Conservation (phyloP, 805 yeast species). For the Diddensiella caesifluorescens region DNA sequence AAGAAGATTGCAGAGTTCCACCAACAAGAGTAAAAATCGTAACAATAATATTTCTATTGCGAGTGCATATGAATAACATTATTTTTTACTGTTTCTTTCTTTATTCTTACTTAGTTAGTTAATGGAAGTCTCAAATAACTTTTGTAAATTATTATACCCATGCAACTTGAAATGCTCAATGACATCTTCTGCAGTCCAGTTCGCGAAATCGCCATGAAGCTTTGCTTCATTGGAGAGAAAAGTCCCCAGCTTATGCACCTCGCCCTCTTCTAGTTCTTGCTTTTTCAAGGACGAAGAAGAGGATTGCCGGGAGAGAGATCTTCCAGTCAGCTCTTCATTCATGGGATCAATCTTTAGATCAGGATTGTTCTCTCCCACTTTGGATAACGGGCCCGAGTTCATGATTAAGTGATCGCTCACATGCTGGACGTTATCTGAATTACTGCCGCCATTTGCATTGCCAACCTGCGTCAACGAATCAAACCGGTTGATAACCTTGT, state of each 20-base stretch:
- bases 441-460: too few relatives aligned
- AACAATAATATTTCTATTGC: too few relatives aligned
- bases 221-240: too few relatives aligned
- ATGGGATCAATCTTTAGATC: constrained; percentile 19
- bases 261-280: constrained; percentile 90
- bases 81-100: too few relatives aligned
- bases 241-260: constrained; percentile 79
- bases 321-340: constrained; percentile 6
- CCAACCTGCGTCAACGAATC: constrained; percentile 12
- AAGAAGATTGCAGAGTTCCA: constrained; percentile 84
- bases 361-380: constrained; percentile 9
- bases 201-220: too few relatives aligned
- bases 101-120: too few relatives aligned
- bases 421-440: constrained; percentile 1
- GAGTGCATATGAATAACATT: too few relatives aligned
- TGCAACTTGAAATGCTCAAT: too few relatives aligned
- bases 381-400: background rate
- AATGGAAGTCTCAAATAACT: too few relatives aligned
- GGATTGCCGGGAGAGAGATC: constrained; percentile 21
- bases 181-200: too few relatives aligned
- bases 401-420: constrained; percentile 2
- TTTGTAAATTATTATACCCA: too few relatives aligned
- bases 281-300: constrained; percentile 41
- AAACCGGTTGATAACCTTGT: constrained; percentile 40
- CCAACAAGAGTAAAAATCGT: constrained; percentile 22